phyloP scores from a whole-genome alignment of 495 filamentous ascomycete species.

The Thermochaetoides thermophila region DNA sequence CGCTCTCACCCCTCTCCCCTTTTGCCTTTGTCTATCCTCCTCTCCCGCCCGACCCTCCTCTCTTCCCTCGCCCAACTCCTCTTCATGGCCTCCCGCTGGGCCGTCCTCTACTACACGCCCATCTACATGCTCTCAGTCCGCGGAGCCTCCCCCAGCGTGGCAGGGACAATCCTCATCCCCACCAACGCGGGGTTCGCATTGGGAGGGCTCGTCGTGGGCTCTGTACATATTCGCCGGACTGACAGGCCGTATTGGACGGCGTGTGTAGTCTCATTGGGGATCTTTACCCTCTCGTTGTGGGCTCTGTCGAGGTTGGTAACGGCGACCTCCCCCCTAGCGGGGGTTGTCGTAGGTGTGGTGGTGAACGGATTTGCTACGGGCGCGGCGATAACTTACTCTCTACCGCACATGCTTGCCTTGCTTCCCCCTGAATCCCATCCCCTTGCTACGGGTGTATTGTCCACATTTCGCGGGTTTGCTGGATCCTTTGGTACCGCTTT shows the following conservation, averaged over 20 bases:
- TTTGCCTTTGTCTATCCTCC: conserved; percentile 50
- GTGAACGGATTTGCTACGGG: conserved; percentile 55
- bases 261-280: conserved; percentile 34
- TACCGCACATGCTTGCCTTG: conserved; percentile 62
- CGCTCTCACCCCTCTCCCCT: conserved; percentile 45
- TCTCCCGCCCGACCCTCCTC: conserved; percentile 46
- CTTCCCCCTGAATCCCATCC: conserved; percentile 46
- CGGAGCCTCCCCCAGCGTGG: conserved; percentile 45
- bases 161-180: conserved; percentile 57
- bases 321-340: conserved; percentile 22
- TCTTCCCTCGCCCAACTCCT: conserved; percentile 53
- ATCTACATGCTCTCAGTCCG: conserved; percentile 59
- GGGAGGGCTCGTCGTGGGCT: conserved; percentile 54
- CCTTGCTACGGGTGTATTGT: conserved; percentile 52
- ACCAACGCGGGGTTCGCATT: conserved; percentile 61
- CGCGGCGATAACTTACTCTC: conserved; percentile 57
- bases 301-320: conserved; percentile 37
- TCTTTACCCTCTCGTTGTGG: conserved; percentile 39
- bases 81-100: conserved; percentile 65
- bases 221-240: conserved; percentile 54
- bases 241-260: conserved; percentile 50
- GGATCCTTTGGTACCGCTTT: conserved; percentile 63
- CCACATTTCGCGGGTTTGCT: conserved; percentile 61
- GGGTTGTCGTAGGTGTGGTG: conserved; percentile 44
- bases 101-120: conserved; percentile 62